These are phyloP conservation scores for Colletotrichum phormii DNA, from an alignment of 2,329 filamentous ascomycete species.

Conservation along the genomic window DNA sequence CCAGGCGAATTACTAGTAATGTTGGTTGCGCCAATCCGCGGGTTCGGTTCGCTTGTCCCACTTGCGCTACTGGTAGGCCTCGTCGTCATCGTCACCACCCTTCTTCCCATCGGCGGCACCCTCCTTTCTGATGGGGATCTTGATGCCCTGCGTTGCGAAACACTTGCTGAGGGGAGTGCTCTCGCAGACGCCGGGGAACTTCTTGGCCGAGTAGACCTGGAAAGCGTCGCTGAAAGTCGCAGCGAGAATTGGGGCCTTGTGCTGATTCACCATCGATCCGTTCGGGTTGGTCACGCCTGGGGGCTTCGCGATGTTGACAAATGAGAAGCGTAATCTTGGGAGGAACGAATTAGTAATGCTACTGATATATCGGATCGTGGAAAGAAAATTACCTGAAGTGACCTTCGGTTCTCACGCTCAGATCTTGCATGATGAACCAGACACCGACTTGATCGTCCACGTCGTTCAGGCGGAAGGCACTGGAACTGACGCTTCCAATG, in stretches of 20 bases:
- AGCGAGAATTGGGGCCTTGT: constrained; percentile 84
- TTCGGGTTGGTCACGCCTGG: constrained; percentile 46
- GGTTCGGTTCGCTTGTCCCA: too few relatives aligned
- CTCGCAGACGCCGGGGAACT: constrained; percentile 97
- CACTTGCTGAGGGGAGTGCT: constrained; percentile 91
- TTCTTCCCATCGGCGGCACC: constrained; percentile 59
- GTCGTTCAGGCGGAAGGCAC: constrained; percentile 86
- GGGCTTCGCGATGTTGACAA: constrained; percentile 77
- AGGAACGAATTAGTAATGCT: constrained; percentile 1
- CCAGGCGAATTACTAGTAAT: not conserved
- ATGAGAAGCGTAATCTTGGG: constrained; percentile 72
- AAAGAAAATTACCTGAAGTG: constrained; percentile 78
- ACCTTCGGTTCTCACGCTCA: constrained; percentile 94
- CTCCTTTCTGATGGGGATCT: constrained; percentile 96
- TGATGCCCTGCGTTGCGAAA: constrained; percentile 94
- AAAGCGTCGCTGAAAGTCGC: constrained; percentile 89
- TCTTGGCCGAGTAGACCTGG: constrained; percentile 96
- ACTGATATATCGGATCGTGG: not conserved
- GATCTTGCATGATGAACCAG: constrained; percentile 96
- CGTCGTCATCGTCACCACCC: constrained; percentile 65
- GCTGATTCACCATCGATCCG: constrained; percentile 72
- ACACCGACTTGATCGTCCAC: constrained; percentile 84
- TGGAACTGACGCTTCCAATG: constrained; percentile 91
- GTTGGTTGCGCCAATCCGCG: too few relatives aligned
- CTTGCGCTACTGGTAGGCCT: constrained; percentile 30